Percentiles rank a stretch among this genome's conserved stretches.
phyloP scores from a whole-genome alignment of 768 basidiomycete species.

The Phylloporus sp. region DNA sequence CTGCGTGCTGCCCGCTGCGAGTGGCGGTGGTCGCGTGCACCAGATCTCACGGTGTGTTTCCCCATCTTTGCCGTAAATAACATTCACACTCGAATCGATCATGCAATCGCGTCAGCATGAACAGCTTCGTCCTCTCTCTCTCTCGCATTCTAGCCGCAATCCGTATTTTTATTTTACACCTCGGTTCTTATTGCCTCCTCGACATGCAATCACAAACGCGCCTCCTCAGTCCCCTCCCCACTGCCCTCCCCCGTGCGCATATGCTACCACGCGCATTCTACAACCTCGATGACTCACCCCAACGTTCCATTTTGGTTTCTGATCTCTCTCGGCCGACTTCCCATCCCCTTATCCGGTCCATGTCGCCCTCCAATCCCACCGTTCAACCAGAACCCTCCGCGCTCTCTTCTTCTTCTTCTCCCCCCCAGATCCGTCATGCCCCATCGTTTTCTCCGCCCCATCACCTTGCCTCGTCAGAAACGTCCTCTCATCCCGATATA shows the following conservation, averaged over 20 bases:
- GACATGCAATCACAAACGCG: slow-evolving; percentile 27
- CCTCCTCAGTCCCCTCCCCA: slow-evolving; percentile 11
- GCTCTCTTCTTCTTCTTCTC: slow-evolving; percentile 40
- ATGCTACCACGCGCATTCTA: slow-evolving; percentile 17
- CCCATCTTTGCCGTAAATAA: slow-evolving; percentile 27
- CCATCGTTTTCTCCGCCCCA: slow-evolving; percentile 39
- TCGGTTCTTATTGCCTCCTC: slow-evolving; percentile 11
- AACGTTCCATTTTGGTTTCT: slow-evolving; percentile 12
- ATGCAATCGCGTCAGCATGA: slow-evolving; percentile 22
- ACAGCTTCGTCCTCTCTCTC: slow-evolving; percentile 13
- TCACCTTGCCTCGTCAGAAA: slow-evolving; percentile 41
- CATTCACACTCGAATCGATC: slow-evolving; percentile 28
- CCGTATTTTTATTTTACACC: slow-evolving; percentile 17
- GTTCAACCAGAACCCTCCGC: background rate
- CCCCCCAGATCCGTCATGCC: slow-evolving; percentile 37
- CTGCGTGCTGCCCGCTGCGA: background rate
- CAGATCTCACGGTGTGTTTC: slow-evolving; percentile 14
- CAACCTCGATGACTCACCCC: no score
- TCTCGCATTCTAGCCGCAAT: background rate
- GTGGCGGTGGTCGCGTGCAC: slow-evolving; percentile 1
- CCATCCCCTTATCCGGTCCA: slow-evolving; percentile 1
- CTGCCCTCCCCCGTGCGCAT: slow-evolving; percentile 12
- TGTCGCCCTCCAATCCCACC: slow-evolving; percentile 4
- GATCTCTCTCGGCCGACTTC: slow-evolving; percentile 16
- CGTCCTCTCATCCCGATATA: slow-evolving; percentile 39